Conservation (phyloP, 139 green algal species). For the Chlorella sp. region DNA sequence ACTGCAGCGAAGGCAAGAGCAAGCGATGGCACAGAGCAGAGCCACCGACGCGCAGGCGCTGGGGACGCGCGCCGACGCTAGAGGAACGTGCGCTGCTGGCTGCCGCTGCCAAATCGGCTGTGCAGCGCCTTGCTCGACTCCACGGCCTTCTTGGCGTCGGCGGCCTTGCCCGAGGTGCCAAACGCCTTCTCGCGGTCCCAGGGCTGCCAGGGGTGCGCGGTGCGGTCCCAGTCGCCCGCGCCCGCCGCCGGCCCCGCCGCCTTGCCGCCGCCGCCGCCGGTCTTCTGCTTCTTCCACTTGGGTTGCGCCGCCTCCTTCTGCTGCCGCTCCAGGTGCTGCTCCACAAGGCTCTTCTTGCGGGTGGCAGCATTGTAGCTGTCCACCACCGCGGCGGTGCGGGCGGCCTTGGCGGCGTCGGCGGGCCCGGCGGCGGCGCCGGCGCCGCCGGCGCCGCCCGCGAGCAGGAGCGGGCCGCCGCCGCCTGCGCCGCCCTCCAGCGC, state of each 20-base stretch:
- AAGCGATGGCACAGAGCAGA: too few species aligned
- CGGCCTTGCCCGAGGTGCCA: too few species aligned
- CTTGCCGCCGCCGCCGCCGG: conserved; percentile 14
- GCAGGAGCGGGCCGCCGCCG: conserved; percentile 25
- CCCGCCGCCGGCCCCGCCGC: background rate
- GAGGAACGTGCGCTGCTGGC: too few species aligned
- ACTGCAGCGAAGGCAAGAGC: too few species aligned
- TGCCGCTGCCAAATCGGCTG: too few species aligned
- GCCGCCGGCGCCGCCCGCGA: background rate
- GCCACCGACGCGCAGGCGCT: too few species aligned
- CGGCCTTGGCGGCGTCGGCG: conserved; percentile 4
- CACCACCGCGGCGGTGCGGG: conserved; percentile 27
- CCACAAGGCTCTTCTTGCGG: conserved; percentile 69
- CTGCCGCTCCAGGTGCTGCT: conserved; percentile 66
- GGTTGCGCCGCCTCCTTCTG: conserved; percentile 35
- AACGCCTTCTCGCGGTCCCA: conserved; percentile 84
- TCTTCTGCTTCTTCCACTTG: conserved; percentile 47
- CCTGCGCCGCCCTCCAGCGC: conserved; percentile 40
- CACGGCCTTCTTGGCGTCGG: too few species aligned
- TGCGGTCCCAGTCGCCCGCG: conserved; percentile 22
- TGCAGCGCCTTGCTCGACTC: too few species aligned
- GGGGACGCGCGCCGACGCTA: too few species aligned
- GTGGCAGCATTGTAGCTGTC: conserved; percentile 44
- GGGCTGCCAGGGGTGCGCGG: conserved; percentile 62
- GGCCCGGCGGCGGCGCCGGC: background rate